Evolutionary conservation across 495 filamentous ascomycete species (phyloP), one percentile per base, ranked within the genome.

Genomic region (Hypomontagnella monticulosa): DNA sequence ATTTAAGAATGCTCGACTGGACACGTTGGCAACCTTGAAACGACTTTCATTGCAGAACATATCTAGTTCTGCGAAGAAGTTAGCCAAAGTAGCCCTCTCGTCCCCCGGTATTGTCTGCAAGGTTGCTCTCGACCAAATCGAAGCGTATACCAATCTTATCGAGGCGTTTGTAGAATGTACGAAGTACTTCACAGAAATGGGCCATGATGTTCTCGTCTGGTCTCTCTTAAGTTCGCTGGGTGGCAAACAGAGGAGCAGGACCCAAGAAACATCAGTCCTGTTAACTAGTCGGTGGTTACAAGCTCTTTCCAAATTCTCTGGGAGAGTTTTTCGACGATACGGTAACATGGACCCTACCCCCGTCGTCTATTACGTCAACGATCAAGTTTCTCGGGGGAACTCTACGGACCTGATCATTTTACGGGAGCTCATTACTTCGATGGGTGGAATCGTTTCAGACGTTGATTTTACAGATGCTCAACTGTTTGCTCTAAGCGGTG

Each of bases 181-280:
- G 30, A 89, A 91, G 64, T 97, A 97, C 69, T 97, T 97, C 70
- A 96, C 94, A 1, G 87, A 90, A 53, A 83, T 98, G 23, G 94
- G 88, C 1, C 97, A 97, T 71, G 96, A 99, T 73, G 90, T 97
- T 38, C 82, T 97, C 52, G 91, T 92, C 30, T 96, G 93, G 91
- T 86, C 87, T 37, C 81, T 96, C n/a, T 81, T 96, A 73, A 93
- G 87, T 69, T 87, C 89, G 0, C 81, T 94, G 40, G 88, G 92
- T 50, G 88, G 89, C 57, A 84, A 91, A 69, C 85, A 87, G 61
- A 83, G 92, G 66, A 90, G 89, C 59, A 85, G 93, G 54, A 89
- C 91, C 0, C 93, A 96, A 69, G 87, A 87, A 50, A 89, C 90
- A 68, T 82, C 80, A 12, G 93, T 94, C 27, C 85, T 98, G 67